Percentiles rank a stretch among this genome's conserved stretches.
phyloP scores from a whole-genome alignment of 768 basidiomycete genomes.

The Heimioporus sp. region DNA sequence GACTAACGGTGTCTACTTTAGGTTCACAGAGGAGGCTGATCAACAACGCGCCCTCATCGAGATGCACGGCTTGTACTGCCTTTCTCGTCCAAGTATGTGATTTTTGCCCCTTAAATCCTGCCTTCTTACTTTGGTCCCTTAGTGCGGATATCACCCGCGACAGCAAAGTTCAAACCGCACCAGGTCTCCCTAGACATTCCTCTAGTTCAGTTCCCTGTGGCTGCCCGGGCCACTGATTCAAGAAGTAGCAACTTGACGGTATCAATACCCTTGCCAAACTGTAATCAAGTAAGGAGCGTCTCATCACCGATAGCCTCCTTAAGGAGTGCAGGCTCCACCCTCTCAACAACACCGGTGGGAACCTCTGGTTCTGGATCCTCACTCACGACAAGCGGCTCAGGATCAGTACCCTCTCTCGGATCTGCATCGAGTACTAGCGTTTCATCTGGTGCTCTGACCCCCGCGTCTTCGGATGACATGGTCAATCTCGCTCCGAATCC shows the following conservation, averaged over 20 bases:
- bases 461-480: slow-evolving; percentile 53
- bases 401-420: slow-evolving; percentile 49
- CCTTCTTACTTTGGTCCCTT: slow-evolving; percentile 5
- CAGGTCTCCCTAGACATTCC: slow-evolving; percentile 45
- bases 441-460: slow-evolving; percentile 49
- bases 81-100: slow-evolving; percentile 77
- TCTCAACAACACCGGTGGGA: slow-evolving; percentile 33
- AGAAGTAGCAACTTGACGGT: slow-evolving; percentile 43
- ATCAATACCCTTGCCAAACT: slow-evolving; percentile 46
- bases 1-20: slow-evolving; percentile 28
- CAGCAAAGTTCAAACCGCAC: slow-evolving; percentile 78
- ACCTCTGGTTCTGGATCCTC: slow-evolving; percentile 48
- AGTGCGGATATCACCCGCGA: slow-evolving; percentile 92
- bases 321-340: slow-evolving; percentile 15
- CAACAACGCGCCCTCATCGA: slow-evolving; percentile 87
- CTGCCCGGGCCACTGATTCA: slow-evolving; percentile 25
- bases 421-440: slow-evolving; percentile 46
- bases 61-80: slow-evolving; percentile 89
- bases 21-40: slow-evolving; percentile 86
- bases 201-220: slow-evolving; percentile 43
- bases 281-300: slow-evolving; percentile 57
- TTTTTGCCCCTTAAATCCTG: slow-evolving; percentile 23
- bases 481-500: slow-evolving; percentile 45
- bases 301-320: slow-evolving; percentile 64
- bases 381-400: slow-evolving; percentile 44